A percentile compares a stretch with the other conserved stretches of the same genome.
These are phyloP conservation scores for Starmerella stellata DNA, from an alignment of 805 yeast species.

Conservation along the genomic window DNA sequence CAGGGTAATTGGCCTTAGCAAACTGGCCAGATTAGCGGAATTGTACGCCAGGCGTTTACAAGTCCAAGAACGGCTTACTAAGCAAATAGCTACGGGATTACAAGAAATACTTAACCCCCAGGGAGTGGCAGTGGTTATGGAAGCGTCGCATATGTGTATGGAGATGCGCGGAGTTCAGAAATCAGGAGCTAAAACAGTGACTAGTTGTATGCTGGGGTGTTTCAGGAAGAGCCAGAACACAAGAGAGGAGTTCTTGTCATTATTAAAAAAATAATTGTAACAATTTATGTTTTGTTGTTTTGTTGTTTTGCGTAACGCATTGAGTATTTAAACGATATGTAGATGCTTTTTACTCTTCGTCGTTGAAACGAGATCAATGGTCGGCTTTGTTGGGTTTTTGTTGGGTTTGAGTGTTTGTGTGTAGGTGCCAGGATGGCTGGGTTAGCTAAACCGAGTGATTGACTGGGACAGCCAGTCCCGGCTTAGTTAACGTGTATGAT, in stretches of 20 bases:
- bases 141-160: conserved; percentile 98
- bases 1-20: conserved; percentile 78
- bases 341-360: too few relatives aligned
- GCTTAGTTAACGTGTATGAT: too few relatives aligned
- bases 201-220: conserved; percentile 94
- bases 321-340: too few relatives aligned
- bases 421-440: too few relatives aligned
- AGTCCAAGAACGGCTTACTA: conserved; percentile 94
- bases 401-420: too few relatives aligned
- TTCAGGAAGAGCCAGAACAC: conserved; percentile 88
- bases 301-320: neutral
- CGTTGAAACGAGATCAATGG: too few relatives aligned
- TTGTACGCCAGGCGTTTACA: conserved; percentile 91
- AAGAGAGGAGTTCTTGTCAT: conserved; percentile 81
- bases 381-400: too few relatives aligned
- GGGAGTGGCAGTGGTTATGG: conserved; percentile 97
- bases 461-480: too few relatives aligned
- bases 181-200: conserved; percentile 79
- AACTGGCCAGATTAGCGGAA: conserved; percentile 87
- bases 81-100: conserved; percentile 92
- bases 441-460: too few relatives aligned
- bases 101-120: conserved; percentile 79
- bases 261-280: conserved; percentile 26
- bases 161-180: conserved; percentile 95
- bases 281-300: neutral